These are phyloP conservation scores for Ophiosphaerella herpotricha DNA, from an alignment of 2,329 filamentous ascomycete species.

Conservation along the genomic window DNA sequence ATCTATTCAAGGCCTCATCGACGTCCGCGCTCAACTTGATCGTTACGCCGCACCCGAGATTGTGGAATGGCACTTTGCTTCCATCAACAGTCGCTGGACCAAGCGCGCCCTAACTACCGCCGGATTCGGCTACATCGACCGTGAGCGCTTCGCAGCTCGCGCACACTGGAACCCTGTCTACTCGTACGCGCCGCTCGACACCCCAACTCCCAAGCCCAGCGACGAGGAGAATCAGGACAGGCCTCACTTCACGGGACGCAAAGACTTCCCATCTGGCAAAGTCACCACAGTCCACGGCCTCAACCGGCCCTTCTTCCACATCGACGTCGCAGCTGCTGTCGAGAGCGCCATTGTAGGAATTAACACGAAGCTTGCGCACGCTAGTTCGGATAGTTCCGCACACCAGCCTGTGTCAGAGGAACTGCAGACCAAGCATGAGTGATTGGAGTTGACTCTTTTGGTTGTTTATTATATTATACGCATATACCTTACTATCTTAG, in stretches of 20 bases:
- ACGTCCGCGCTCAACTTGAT: constrained; percentile 92
- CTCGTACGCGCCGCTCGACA: constrained; percentile 84
- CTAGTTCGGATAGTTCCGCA: constrained; percentile 20
- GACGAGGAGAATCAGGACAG: constrained; percentile 44
- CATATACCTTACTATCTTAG: background rate
- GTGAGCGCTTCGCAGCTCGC: constrained; percentile 54
- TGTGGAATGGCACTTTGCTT: constrained; percentile 96
- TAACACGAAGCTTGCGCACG: constrained; percentile 48
- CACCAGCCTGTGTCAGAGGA: constrained; percentile 14
- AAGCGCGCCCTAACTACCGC: constrained; percentile 86
- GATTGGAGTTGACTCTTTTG: background rate
- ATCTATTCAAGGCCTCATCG: constrained; percentile 88
- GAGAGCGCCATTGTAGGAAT: constrained; percentile 85
- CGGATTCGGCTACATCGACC: constrained; percentile 77
- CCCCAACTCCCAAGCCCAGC: constrained; percentile 65
- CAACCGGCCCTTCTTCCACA: constrained; percentile 89
- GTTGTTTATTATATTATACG: background rate
- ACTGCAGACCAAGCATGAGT: constrained; percentile 17
- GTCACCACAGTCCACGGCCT: constrained; percentile 79
- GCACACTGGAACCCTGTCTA: constrained; percentile 90
- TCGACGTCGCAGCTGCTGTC: constrained; percentile 86
- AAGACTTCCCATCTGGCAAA: constrained; percentile 36
- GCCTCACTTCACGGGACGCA: constrained; percentile 18
- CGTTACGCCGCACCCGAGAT: constrained; percentile 76
- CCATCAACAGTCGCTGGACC: constrained; percentile 90